Evolutionary conservation across 129 eudicot genomes (phyloP).

Genomic region (Flaveria robusta): DNA sequence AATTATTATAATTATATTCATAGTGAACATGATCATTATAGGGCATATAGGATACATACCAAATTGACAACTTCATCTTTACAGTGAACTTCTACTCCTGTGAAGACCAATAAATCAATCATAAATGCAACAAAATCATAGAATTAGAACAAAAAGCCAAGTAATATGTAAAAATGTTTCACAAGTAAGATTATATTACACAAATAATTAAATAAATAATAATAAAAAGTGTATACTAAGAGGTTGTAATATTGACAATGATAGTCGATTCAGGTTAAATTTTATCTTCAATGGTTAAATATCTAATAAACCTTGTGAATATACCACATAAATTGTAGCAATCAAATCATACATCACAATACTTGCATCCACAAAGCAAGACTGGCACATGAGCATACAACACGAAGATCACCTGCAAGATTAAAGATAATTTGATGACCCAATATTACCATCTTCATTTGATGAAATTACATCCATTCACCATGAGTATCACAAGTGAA

Average conservation of each 20-base stretch:
- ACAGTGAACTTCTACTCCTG: too few relatives aligned
- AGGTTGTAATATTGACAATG: neutral
- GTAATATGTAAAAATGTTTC: neutral
- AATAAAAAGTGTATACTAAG: neutral
- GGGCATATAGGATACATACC: too few relatives aligned
- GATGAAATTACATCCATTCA: neutral
- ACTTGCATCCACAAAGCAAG: conserved; percentile 96
- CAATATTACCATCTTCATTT: neutral
- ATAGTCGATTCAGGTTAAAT: neutral
- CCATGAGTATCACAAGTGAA: conserved; percentile 11
- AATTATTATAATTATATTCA: too few relatives aligned
- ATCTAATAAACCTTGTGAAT: conserved; percentile 18
- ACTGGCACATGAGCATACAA: conserved; percentile 87
- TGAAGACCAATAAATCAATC: too few relatives aligned
- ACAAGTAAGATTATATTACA: neutral
- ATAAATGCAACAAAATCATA: too few relatives aligned
- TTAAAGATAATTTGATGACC: neutral
- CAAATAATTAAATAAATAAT: neutral
- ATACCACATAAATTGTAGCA: conserved; percentile 88
- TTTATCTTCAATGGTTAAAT: neutral
- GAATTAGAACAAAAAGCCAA: too few relatives aligned
- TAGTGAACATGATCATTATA: too few relatives aligned
- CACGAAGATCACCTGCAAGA: conserved; percentile 90
- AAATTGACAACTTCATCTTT: too few relatives aligned
- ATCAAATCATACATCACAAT: conserved; percentile 91